A percentile compares a stretch with the other conserved stretches of the same genome.
phyloP scores from a whole-genome alignment of 192 early-diverging fungal genomes.

The Mortierella alpina region DNA sequence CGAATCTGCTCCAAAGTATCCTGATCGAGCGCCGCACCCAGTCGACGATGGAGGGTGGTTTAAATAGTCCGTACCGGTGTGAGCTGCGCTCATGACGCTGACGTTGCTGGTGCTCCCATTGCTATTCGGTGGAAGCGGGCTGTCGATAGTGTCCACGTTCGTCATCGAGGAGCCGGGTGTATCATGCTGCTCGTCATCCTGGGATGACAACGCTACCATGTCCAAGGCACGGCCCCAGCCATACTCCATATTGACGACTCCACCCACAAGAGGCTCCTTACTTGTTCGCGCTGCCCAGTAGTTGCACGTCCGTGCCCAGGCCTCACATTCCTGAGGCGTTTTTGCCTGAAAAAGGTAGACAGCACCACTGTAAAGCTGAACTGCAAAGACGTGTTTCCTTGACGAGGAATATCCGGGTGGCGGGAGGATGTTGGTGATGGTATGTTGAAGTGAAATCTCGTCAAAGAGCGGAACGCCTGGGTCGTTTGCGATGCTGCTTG shows the following conservation, averaged over 20 bases:
- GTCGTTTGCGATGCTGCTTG: background rate
- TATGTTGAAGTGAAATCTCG: slow-evolving; percentile 76
- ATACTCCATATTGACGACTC: slow-evolving; percentile 91
- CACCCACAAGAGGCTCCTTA: slow-evolving; percentile 90
- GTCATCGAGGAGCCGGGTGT: background rate
- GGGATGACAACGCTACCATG: background rate
- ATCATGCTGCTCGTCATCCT: slow-evolving; percentile 21
- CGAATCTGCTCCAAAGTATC: background rate
- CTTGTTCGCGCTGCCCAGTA: slow-evolving; percentile 94
- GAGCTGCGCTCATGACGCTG: background rate
- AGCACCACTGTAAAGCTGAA: slow-evolving; percentile 84
- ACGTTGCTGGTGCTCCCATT: background rate
- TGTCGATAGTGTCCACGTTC: slow-evolving; percentile 1
- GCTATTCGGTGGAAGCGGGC: background rate
- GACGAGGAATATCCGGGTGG: slow-evolving; percentile 84
- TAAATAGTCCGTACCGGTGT: background rate
- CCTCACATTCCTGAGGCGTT: slow-evolving; percentile 74
- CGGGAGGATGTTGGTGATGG: slow-evolving; percentile 85
- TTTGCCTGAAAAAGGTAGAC: slow-evolving; percentile 91
- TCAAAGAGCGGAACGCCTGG: slow-evolving; percentile 41
- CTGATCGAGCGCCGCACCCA: too few relatives aligned
- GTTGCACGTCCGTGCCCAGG: slow-evolving; percentile 92
- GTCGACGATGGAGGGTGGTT: slow-evolving; percentile 3
- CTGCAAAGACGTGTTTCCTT: slow-evolving; percentile 86
- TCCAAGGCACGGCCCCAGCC: slow-evolving; percentile 82